Evolutionary conservation across 164 flowering plant genomes (phyloP).

Genomic region (Buxus sempervirens): DNA sequence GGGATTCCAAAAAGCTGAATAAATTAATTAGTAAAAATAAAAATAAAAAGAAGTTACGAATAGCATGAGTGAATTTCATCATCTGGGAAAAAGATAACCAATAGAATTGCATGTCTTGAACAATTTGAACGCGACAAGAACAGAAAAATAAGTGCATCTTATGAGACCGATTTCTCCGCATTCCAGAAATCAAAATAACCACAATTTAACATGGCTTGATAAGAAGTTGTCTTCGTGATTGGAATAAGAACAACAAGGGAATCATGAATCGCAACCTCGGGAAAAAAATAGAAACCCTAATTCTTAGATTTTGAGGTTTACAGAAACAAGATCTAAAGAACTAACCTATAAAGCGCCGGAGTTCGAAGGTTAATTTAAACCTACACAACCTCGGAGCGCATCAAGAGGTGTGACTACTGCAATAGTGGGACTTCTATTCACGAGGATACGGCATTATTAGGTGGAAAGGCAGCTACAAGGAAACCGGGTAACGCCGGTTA

Average conservation of each 20-base stretch:
- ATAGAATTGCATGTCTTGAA: no score
- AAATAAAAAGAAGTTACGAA: background rate
- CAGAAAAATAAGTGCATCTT: no score
- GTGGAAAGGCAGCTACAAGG: background rate
- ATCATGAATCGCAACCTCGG: background rate
- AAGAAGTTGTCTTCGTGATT: background rate
- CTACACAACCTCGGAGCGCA: background rate
- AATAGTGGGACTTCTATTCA: background rate
- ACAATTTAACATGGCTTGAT: background rate
- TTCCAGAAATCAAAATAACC: background rate
- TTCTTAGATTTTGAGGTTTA: no score
- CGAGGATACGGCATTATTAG: background rate
- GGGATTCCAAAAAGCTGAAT: background rate
- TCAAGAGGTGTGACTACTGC: background rate
- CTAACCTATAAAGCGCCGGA: background rate
- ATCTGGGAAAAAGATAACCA: no score
- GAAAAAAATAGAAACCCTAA: conserved; percentile 6
- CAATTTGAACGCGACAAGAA: no score
- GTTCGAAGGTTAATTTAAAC: conserved; percentile 1
- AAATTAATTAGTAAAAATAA: background rate
- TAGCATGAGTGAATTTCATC: no score
- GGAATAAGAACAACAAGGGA: background rate
- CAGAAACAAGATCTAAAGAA: background rate
- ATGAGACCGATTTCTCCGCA: background rate
- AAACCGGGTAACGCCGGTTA: conserved; percentile 5